Conservation (phyloP, 179 eudicot species). For the Pouteria campechiana region DNA sequence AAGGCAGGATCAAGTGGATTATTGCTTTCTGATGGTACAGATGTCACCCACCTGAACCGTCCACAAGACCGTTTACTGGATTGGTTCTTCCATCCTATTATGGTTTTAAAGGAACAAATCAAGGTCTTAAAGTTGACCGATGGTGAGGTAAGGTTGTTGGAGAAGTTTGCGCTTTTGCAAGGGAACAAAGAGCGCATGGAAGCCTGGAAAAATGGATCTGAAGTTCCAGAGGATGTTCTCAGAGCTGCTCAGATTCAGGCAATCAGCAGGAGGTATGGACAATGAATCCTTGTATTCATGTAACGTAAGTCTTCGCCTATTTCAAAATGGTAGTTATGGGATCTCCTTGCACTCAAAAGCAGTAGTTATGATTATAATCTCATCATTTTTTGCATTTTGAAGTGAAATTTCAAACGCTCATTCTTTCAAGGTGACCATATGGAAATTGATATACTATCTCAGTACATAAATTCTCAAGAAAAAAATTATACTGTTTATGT, state of each 20-base stretch:
- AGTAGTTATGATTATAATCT: too few species aligned
- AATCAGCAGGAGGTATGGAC: conserved; percentile 64
- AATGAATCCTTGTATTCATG: not conserved
- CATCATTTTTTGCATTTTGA: not conserved
- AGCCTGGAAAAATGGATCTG: conserved; percentile 62
- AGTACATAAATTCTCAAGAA: too few species aligned
- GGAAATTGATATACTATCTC: too few species aligned
- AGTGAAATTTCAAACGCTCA: not conserved
- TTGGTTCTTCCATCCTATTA: conserved; percentile 85
- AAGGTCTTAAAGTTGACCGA: conserved; percentile 43
- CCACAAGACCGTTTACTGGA: conserved; percentile 72
- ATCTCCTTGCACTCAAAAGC: too few species aligned
- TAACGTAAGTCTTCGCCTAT: not conserved
- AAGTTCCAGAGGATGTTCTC: conserved; percentile 48
- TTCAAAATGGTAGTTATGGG: too few species aligned
- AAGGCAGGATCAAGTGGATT: conserved; percentile 55
- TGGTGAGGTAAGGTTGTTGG: conserved; percentile 49
- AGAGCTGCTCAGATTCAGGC: conserved; percentile 86
- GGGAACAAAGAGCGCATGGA: conserved; percentile 32
- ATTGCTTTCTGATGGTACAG: conserved; percentile 39
- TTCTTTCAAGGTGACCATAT: not conserved
- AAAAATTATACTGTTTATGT: too few species aligned
- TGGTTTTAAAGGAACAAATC: conserved; percentile 82
- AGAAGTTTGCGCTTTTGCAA: conserved; percentile 58
- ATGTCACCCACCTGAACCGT: conserved; percentile 51